phyloP scores from a whole-genome alignment of 495 filamentous ascomycete genomes.

The Penicillium taxi region DNA sequence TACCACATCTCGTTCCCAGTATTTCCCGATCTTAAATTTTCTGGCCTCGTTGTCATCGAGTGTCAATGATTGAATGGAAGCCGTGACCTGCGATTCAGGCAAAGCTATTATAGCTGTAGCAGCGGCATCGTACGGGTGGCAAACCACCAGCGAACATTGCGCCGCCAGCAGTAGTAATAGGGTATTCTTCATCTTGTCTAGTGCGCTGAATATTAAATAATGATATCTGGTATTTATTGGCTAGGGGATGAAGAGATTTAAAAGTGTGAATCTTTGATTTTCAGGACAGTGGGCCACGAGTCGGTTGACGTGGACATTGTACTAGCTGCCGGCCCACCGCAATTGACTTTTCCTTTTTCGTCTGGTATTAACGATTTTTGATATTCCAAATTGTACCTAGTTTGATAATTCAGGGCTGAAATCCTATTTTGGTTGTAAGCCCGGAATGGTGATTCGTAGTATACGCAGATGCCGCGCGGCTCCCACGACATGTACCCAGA shows the following conservation, averaged over 20 bases:
- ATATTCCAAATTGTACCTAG: not conserved
- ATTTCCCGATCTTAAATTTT: not conserved
- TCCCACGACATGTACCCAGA: slow-evolving; percentile 7
- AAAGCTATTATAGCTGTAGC: not conserved
- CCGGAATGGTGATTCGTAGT: slow-evolving; percentile 3
- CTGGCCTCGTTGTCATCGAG: not conserved
- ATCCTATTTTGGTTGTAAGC: not conserved
- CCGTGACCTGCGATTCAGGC: not conserved
- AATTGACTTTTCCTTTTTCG: too few relatives aligned
- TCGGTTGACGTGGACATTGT: too few relatives aligned
- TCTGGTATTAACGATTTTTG: too few relatives aligned
- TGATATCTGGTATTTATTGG: not conserved
- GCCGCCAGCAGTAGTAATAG: not conserved
- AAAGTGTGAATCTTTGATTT: too few relatives aligned
- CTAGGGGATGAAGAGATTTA: not conserved
- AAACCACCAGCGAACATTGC: not conserved
- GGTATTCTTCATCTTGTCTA: not conserved
- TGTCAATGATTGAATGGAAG: not conserved
- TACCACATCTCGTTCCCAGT: too few relatives aligned
- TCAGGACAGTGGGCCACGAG: too few relatives aligned
- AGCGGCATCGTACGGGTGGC: not conserved
- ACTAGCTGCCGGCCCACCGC: too few relatives aligned
- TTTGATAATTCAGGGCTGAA: not conserved
- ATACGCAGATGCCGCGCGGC: slow-evolving; percentile 15
- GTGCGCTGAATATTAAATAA: not conserved